Evolutionary conservation across 2,329 filamentous ascomycete species (phyloP).

Genomic region (Aspergillus latus): DNA sequence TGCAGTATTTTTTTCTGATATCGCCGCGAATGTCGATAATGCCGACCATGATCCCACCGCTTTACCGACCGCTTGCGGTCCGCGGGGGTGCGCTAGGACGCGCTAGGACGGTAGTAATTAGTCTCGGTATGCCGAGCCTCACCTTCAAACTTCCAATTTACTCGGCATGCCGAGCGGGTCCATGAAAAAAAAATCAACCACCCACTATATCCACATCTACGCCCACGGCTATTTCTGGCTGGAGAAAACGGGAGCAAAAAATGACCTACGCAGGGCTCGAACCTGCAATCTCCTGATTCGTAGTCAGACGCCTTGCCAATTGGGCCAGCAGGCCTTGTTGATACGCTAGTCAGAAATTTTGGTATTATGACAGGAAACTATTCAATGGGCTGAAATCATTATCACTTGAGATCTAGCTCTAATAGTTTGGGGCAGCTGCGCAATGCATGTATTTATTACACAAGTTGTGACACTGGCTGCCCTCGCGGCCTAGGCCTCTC

Average conservation of each 20-base stretch:
- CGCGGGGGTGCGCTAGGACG: too few species aligned
- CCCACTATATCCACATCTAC: neutral
- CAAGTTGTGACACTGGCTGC: too few species aligned
- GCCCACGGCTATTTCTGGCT: neutral
- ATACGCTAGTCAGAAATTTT: neutral
- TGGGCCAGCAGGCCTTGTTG: slow-evolving; percentile 17
- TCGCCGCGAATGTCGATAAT: neutral
- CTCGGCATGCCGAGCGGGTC: slow-evolving; percentile 2
- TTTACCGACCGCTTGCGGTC: neutral
- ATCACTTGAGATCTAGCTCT: too few species aligned
- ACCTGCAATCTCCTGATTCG: slow-evolving; percentile 55
- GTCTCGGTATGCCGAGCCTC: neutral
- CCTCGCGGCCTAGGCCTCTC: too few species aligned
- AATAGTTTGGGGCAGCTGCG: too few species aligned
- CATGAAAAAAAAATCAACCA: neutral
- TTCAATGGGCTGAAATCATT: too few species aligned
- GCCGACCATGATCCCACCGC: neutral
- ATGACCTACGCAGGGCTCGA: slow-evolving; percentile 45
- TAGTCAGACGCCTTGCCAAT: slow-evolving; percentile 53
- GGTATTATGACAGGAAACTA: neutral
- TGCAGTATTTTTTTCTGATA: neutral
- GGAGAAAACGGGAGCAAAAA: slow-evolving; percentile 14
- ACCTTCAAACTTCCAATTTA: neutral
- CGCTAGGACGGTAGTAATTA: too few species aligned
- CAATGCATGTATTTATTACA: too few species aligned